phyloP scores from a whole-genome alignment of 1,139 yeast species.

The Hansenula anomala region DNA sequence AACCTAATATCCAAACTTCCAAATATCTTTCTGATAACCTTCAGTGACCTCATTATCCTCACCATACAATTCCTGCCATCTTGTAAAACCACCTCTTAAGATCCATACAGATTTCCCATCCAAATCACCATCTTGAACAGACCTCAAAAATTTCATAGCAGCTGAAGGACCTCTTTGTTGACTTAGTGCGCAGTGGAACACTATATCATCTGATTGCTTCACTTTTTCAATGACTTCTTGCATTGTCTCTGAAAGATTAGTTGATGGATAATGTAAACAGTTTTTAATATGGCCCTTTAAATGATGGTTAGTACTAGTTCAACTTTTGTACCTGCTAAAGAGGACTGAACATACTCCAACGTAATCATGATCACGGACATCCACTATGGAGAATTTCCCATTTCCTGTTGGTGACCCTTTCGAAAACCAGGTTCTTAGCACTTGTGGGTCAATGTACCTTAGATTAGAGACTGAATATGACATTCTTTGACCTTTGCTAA shows the following conservation, averaged over 20 bases:
- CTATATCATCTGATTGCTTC: conserved; percentile 44
- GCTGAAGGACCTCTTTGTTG: conserved; percentile 91
- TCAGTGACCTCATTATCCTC: conserved; percentile 63
- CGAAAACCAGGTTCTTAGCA: conserved; percentile 42
- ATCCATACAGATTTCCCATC: conserved; percentile 57
- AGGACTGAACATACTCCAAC: conserved; percentile 41
- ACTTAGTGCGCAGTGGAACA: conserved; percentile 86
- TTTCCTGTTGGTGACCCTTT: conserved; percentile 32
- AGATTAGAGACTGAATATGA: conserved; percentile 25
- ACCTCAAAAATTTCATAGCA: conserved; percentile 62
- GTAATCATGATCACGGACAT: conserved; percentile 82
- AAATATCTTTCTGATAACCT: conserved; percentile 51
- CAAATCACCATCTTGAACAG: conserved; percentile 36
- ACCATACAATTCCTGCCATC: conserved; percentile 79
- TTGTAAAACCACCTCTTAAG: conserved; percentile 76
- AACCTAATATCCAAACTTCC: conserved; percentile 34
- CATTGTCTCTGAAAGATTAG: conserved; percentile 37
- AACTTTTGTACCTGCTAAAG: conserved; percentile 18
- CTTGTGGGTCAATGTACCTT: conserved; percentile 39
- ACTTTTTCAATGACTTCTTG: conserved; percentile 39
- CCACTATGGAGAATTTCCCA: conserved; percentile 63
- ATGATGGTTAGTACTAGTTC: background rate
- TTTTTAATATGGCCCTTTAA: conserved; percentile 61
- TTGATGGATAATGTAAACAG: conserved; percentile 59
- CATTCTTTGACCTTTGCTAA: background rate